phyloP scores from a whole-genome alignment of 768 basidiomycete species.

The Boletus patriciae region DNA sequence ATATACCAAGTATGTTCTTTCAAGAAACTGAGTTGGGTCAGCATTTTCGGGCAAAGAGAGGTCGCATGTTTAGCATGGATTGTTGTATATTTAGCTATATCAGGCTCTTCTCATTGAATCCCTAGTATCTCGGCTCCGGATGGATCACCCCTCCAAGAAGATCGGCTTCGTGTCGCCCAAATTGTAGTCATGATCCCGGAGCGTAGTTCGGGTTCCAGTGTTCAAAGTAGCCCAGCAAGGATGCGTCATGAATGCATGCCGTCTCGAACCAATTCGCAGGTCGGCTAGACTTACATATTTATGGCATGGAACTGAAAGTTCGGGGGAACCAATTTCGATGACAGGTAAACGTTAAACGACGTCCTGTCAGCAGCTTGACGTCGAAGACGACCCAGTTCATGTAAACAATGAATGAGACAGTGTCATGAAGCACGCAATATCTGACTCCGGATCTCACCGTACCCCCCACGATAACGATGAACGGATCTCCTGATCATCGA shows the following conservation, averaged over 20 bases:
- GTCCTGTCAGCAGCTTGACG: neutral
- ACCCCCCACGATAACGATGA: neutral
- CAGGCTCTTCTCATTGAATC: neutral
- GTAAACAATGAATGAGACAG: constrained; percentile 7
- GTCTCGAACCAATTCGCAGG: neutral
- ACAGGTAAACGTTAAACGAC: neutral
- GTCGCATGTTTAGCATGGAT: neutral
- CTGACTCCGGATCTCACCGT: constrained; percentile 8
- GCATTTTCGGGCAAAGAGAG: neutral
- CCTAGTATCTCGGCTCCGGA: neutral
- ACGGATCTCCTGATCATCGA: constrained; percentile 1
- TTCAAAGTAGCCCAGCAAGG: neutral
- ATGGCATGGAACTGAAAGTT: neutral
- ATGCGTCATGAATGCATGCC: neutral
- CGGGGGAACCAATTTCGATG: neutral
- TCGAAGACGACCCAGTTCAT: neutral
- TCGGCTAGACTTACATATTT: too few relatives aligned
- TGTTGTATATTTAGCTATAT: constrained; percentile 4
- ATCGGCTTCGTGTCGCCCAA: neutral
- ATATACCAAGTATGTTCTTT: neutral
- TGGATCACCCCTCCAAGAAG: neutral
- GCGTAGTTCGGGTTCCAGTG: neutral
- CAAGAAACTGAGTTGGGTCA: constrained; percentile 2
- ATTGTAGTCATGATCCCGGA: neutral
- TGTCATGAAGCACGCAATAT: constrained; percentile 1